Evolutionary conservation across 1,284 basidiomycete species (phyloP), one percentile per base, ranked within the genome.

Genomic region (Ceratobasidium papillatum): DNA sequence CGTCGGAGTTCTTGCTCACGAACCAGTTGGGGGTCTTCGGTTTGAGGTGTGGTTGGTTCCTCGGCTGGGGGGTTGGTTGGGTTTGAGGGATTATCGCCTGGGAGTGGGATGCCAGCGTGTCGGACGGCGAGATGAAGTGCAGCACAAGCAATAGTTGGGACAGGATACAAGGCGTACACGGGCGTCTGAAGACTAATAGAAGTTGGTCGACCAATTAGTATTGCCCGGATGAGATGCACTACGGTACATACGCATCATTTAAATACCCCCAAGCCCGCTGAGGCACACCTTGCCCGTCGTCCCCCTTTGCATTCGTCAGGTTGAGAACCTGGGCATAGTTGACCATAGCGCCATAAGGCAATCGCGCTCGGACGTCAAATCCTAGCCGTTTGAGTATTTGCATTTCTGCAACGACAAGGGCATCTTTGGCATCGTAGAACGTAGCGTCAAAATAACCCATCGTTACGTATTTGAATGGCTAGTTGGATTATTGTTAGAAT

Each of bases 321-420:
- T 94, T 95, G 17, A 99, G 87, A 30, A 98, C 89, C 75, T 95
- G 90, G 77, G 98, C 87, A 82, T 99, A 99, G 83, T 98, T 99
- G 79, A 99, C 92, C 76, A 99, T 88, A 14, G 95, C 95, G 30
- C 93, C 95, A 80, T 99, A 99, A 0, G 98, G 96, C 51, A 99
- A 84, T 17, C 94, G 92, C 62, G 97, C 94, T 79, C 92, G 86
- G 65, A 95, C 92, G 79, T 95, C 92, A 84, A 96, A 96, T 2
- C 93, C 94, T 12, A 96, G 87, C 45, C 96, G 89, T 83, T 99
- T 99, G 77, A 99, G 87, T 22, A 99, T 89, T 81, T 99, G 98
- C 94, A 99, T 99, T 83, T 99, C 98, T 0, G 93, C 91, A 17
- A 98, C 91, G 27, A 98, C 94, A 58, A 99, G 85, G 3, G 93